These are phyloP conservation scores for Castanea crenata DNA, from an alignment of 306 rosid species.

Conservation along the genomic window DNA sequence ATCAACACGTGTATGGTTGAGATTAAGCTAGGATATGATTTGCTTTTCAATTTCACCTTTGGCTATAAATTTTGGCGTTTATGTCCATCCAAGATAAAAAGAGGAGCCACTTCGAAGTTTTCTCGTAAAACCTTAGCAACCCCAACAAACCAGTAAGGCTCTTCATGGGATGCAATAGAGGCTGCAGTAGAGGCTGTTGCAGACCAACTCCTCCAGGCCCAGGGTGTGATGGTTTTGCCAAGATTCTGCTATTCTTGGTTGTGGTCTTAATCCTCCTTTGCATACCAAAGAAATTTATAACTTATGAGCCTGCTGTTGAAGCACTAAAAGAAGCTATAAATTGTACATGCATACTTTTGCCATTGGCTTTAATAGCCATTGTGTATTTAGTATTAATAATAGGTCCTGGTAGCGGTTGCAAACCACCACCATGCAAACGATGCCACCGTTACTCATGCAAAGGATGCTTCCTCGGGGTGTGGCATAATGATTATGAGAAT, in stretches of 20 bases:
- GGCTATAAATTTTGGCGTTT: conserved; percentile 12
- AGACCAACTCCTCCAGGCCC: conserved; percentile 20
- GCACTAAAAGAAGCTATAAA: conserved; percentile 25
- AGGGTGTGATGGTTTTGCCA: conserved; percentile 21
- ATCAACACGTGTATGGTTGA: conserved; percentile 26
- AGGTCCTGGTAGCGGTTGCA: conserved; percentile 20
- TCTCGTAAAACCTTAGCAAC: background rate
- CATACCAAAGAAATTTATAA: conserved; percentile 40
- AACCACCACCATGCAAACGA: conserved; percentile 23
- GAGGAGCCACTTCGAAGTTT: background rate
- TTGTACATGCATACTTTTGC: conserved; percentile 32
- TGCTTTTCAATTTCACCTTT: background rate
- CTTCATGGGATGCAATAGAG: conserved; percentile 49
- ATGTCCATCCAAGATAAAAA: background rate
- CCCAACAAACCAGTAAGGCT: conserved; percentile 7
- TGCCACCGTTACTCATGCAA: conserved; percentile 29
- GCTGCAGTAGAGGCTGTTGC: conserved; percentile 13
- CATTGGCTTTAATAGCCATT: conserved; percentile 39
- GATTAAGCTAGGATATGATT: background rate
- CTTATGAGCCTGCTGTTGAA: conserved; percentile 15
- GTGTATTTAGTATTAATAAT: conserved; percentile 45
- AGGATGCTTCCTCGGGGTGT: background rate
- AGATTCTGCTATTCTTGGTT: conserved; percentile 48
- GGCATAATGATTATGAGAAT: background rate
- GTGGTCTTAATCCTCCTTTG: conserved; percentile 43